Conservation (phyloP, 495 filamentous ascomycete genomes). For the Neurospora sp. region DNA sequence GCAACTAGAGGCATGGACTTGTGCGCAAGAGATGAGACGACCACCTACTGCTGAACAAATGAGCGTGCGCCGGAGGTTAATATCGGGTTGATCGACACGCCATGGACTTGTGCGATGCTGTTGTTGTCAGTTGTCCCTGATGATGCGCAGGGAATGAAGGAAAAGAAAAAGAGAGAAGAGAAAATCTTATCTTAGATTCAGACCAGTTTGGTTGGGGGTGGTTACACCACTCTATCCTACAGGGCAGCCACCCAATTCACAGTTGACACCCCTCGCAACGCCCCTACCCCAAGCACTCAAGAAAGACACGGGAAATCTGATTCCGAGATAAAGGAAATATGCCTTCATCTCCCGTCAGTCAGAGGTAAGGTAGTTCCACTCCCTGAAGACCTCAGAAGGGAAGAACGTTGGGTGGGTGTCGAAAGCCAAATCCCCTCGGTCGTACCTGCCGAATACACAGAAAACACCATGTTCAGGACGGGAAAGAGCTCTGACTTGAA, state of each 20-base stretch:
- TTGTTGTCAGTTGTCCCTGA: neutral
- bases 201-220: no score
- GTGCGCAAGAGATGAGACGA: neutral
- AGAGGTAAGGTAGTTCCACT: no score
- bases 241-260: no score
- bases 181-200: no score
- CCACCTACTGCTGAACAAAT: neutral
- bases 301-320: no score
- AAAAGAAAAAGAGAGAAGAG: neutral
- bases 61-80: neutral
- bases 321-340: no score
- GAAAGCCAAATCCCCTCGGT: neutral
- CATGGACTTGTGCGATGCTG: neutral
- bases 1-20: neutral
- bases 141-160: neutral
- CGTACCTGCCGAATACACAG: neutral
- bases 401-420: neutral
- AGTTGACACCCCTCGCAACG: no score
- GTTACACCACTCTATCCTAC: no score
- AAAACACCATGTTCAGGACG: neutral
- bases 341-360: no score
- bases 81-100: neutral
- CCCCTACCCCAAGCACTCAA: no score
- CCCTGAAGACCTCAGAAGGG: no score
- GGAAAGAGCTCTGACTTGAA: neutral